These are phyloP conservation scores for Tilletia setariae DNA, from an alignment of 1,284 basidiomycete genomes.

Conservation along the genomic window DNA sequence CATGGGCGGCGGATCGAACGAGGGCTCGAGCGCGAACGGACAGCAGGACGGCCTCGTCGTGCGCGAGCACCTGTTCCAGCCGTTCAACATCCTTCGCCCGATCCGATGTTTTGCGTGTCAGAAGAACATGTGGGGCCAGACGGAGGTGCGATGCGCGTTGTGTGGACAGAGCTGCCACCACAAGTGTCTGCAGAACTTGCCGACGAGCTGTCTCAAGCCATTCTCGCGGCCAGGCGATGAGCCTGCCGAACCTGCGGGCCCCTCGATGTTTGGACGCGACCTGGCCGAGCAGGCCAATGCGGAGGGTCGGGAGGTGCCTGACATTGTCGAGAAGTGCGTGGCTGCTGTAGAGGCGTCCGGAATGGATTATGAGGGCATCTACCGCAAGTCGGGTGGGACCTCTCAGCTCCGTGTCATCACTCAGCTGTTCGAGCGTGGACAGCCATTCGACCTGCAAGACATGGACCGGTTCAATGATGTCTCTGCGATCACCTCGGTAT, in stretches of 20 bases:
- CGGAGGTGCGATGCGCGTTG: slow-evolving; percentile 72
- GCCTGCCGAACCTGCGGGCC: slow-evolving; percentile 45
- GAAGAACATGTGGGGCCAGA: slow-evolving; percentile 98
- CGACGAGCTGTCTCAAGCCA: slow-evolving; percentile 43
- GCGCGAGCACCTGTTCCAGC: slow-evolving; percentile 78
- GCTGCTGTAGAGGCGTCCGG: slow-evolving; percentile 77
- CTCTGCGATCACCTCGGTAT: slow-evolving; percentile 88
- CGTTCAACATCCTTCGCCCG: slow-evolving; percentile 80
- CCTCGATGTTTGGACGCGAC: slow-evolving; percentile 86
- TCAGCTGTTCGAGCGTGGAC: slow-evolving; percentile 87
- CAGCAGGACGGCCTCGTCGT: slow-evolving; percentile 26
- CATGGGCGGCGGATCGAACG: too few species aligned
- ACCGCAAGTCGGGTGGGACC: slow-evolving; percentile 92
- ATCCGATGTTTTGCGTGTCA: slow-evolving; percentile 90
- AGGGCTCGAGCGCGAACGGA: background rate
- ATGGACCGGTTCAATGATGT: slow-evolving; percentile 90
- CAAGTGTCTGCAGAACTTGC: slow-evolving; percentile 39
- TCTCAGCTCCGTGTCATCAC: slow-evolving; percentile 89
- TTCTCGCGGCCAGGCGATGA: slow-evolving; percentile 33
- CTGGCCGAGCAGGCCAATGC: slow-evolving; percentile 75
- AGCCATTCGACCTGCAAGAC: slow-evolving; percentile 84
- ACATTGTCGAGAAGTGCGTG: slow-evolving; percentile 93
- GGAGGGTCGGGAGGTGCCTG: slow-evolving; percentile 73
- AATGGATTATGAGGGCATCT: slow-evolving; percentile 91
- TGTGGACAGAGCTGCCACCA: slow-evolving; percentile 46